Base-by-base conservation (phyloP, 2,329 filamentous ascomycete genomes). In the Malbranchea zuffiana region DNA sequence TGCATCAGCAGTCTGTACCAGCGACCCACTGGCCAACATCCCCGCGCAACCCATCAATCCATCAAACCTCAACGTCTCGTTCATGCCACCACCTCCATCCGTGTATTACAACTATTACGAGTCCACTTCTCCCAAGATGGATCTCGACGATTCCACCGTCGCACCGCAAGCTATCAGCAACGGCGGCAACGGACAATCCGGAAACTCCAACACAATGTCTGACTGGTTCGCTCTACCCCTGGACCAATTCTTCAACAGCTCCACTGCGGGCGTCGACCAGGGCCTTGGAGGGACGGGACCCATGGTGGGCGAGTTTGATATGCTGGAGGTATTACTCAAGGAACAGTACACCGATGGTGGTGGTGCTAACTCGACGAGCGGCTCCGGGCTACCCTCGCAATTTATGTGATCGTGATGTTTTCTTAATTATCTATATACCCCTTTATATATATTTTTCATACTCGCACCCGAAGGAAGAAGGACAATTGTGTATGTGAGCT, bases 191-290 rank as follows among this genome's bases (percentile, higher is more conserved):
- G 31, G 42, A 35, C 23, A 43, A 41, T 32, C 45, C 25, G 17
- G 35, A 35, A 31, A 37, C 21, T 41, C 42, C 17, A 40, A 49
- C 43, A 39, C 47, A 35, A 50, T 61, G 13, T 66, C 69, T 26
- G 73, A 77, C 52, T 78, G 74, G 74, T 63, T 78, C 34, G 69
- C 74, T 0, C 51, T 78, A n/a, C 72, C 73, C 1, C 60, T 78
- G 3, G 72, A 78, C 51, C 71, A 72, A 28, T 65, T 78, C 42
- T 65, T 76, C 37, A 68, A 69, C 44, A 63, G 55, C 35, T 61
- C 61, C 11, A 60, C 58, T 6, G 57, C 56, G 2, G 58, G 55
- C 3, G 63, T 67, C 27, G 62, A 67, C 43, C 69, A 69, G 48
- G 71, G 70, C 8, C 66, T 71, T 1, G 72, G 75, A 37, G 72